Percentiles rank a stretch among this genome's conserved stretches.
Evolutionary conservation across 164 flowering plant species (phyloP).

Genomic region (Macadamia integrifolia): DNA sequence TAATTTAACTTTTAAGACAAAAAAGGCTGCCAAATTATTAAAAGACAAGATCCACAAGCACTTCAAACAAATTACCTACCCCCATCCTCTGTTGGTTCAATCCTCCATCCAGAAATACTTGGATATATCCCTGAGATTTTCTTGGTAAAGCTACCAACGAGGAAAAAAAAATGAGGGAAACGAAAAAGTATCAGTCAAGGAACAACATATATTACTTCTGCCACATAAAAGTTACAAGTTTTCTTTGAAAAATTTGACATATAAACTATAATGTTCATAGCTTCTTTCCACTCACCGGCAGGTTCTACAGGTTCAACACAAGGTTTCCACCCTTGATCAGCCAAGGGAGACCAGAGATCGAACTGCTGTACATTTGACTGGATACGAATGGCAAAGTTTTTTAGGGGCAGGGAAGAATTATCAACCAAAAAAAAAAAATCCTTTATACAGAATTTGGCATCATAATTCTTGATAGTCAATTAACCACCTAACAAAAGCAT

Average conservation of each 20-base stretch:
- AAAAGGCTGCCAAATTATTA: not conserved
- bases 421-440: not conserved
- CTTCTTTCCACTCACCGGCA: constrained; percentile 40
- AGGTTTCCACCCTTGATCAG: constrained; percentile 68
- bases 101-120: constrained; percentile 98
- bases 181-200: not conserved
- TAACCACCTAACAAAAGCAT: not conserved
- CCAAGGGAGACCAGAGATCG: constrained; percentile 78
- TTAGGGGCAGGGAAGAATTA: not conserved
- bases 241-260: no score
- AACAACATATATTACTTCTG: not conserved
- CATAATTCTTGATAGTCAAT: not conserved
- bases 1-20: not conserved
- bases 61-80: constrained; percentile 36
- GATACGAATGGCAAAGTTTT: constrained; percentile 12
- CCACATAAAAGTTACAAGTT: no score
- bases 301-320: constrained; percentile 31
- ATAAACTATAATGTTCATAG: not conserved
- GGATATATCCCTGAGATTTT: constrained; percentile 71
- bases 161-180: no score
- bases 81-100: constrained; percentile 99
- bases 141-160: constrained; percentile 46
- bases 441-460: not conserved
- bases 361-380: constrained; percentile 47
- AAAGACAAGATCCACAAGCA: not conserved